Base-by-base conservation (phyloP, 2,329 filamentous ascomycete genomes). In the Colletotrichum eleusines region DNA sequence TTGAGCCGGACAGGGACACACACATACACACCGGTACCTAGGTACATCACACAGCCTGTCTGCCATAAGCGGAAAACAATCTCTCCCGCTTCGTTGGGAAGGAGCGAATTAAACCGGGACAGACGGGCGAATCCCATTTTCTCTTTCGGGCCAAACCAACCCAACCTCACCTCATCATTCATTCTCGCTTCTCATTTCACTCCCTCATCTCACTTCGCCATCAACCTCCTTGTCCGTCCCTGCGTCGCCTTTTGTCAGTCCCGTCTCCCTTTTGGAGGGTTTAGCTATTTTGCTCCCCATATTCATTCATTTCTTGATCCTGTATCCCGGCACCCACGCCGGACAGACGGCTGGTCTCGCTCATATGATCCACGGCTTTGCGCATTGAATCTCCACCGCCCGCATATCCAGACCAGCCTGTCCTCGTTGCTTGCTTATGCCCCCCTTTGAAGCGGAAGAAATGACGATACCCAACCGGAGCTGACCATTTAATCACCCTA, bases 401-500 rank as follows among this genome's bases (percentile, higher is more conserved):
- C 16, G 33, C 46, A 23, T 62, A 26, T 46, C 31, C 28, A 50
- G 59, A 28, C 59, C n/a, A 18, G 44, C 46, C 33, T 40, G 14
- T 62, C 59, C 46, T 62, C 33, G 33, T 51, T 50, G 59, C 59
- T 62, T 62, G 33, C 31, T 62, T 62, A 40, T 59, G 40, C 40
- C 53, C 63, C 42, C 58, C 61, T 60, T 70, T 71, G 46, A 54
- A 61, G 38, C 66, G 23, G 42, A 60, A 69, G 66, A 70, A 28
- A 72, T 72, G 69, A 72, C 69, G 69, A 70, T 66, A 70, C 69
- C 33, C 54, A 35, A 42, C 66, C 55, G 42, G 48, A 70, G 69
- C 60, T 70, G 69, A 72, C 69, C 66, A 26, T 68, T 63, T 33
- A 44, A 28, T 53, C 51, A 46, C 28, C 44, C 23, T 12, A 48